Base-by-base conservation (phyloP, 139 green algal species). In the Coelastrella sp. region DNA sequence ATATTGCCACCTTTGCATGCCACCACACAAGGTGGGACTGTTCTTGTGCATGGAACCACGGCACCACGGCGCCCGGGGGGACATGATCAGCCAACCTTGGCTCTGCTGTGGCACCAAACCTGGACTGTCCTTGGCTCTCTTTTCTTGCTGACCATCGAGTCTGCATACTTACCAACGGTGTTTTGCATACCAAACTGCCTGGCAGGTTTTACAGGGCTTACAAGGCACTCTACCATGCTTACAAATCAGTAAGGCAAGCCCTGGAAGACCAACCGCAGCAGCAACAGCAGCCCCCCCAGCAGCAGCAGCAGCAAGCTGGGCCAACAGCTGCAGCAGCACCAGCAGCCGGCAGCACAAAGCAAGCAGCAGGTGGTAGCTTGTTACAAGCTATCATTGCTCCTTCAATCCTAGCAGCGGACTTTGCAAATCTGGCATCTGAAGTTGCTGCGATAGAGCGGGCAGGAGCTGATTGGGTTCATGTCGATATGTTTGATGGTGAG, bases 381-480 rank as follows among this genome's bases (percentile, higher is more conserved):
- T 89, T 90, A 61, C 82, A 58, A 56, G 68, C 85, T 2, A 93
- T 96, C 20, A 89, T 98, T 3, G 93, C 95, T 2, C 96, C 97
- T 19, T 97, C 94, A 32, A 98, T 99, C 57, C 92, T 99, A 73
- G 95, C 96, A 0, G 95, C 95, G 2, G 97, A 99, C 91, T 99
- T 99, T 91, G 94, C 96, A 5, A 87, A 92, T 66, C 90, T 99
- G 54, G 95, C 85, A 4, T 14, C 80, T 8, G 97, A 98, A 65
- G 93, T 96, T 22, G 82, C 91, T 7, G 71, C 84, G 0, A 93
- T 89, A 81, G 7, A 80, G 68, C 65, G 32, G n/a, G 93, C 83
- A 7, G 96, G 96, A 77, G 95, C 96, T 32, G 94, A 97, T 68
- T 96, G 96, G 95, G 82, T 97, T 66, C 95, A 97, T 90, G 93